A percentile compares a stretch with the other conserved stretches of the same genome.
phyloP scores from a whole-genome alignment of 805 yeast species.

The Jamesozyma spencerorum region DNA sequence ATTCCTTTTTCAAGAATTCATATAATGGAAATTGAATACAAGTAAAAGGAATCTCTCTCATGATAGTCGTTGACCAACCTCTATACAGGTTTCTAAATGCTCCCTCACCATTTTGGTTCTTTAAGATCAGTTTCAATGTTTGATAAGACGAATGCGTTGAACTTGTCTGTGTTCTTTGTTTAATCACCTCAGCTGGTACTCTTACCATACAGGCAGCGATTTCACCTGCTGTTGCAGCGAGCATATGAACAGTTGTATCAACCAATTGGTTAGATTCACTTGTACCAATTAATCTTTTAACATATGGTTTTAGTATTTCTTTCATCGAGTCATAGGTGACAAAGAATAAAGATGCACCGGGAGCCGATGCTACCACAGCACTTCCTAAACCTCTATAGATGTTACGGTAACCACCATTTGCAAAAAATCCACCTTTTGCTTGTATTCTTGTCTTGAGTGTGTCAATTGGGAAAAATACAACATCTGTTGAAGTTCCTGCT shows the following conservation, averaged over 20 bases:
- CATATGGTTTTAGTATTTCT: slow-evolving; percentile 33
- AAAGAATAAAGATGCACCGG: slow-evolving; percentile 69
- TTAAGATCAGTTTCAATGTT: slow-evolving; percentile 54
- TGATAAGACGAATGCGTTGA: slow-evolving; percentile 46
- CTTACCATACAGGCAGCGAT: slow-evolving; percentile 86
- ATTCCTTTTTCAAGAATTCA: slow-evolving; percentile 61
- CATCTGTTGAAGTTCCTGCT: slow-evolving; percentile 93
- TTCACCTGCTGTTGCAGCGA: slow-evolving; percentile 83
- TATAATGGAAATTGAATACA: slow-evolving; percentile 91
- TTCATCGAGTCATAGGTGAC: slow-evolving; percentile 79
- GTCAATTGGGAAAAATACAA: slow-evolving; percentile 92
- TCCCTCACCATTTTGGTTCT: slow-evolving; percentile 71
- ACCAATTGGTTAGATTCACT: slow-evolving; percentile 23
- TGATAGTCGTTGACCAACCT: slow-evolving; percentile 87
- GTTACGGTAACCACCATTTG: slow-evolving; percentile 88
- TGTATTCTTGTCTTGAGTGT: slow-evolving; percentile 90
- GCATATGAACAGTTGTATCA: slow-evolving; percentile 61
- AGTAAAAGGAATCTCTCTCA: slow-evolving; percentile 96
- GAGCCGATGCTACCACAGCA: slow-evolving; percentile 91
- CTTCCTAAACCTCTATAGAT: slow-evolving; percentile 89
- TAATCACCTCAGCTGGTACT: slow-evolving; percentile 94
- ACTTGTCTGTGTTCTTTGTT: slow-evolving; percentile 85
- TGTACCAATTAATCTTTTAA: slow-evolving; percentile 16
- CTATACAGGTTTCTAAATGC: slow-evolving; percentile 69
- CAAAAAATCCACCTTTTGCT: slow-evolving; percentile 89